These are phyloP conservation scores for Xylariaceae sp. DNA, from an alignment of 2,329 filamentous ascomycete species.

Conservation along the genomic window DNA sequence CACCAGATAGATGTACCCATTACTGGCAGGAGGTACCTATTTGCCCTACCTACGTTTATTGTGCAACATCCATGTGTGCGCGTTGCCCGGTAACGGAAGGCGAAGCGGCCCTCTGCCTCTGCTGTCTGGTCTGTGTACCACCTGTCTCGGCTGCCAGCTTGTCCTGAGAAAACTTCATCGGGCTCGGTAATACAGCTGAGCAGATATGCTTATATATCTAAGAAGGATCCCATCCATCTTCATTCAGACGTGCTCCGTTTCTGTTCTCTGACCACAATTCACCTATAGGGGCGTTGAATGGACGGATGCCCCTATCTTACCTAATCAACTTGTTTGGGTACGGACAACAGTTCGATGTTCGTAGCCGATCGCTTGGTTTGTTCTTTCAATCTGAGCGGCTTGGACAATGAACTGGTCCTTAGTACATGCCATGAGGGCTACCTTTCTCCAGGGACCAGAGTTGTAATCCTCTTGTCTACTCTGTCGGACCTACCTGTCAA, in stretches of 20 bases:
- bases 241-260: background rate
- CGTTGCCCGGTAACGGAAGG: conserved; percentile 2
- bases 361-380: background rate
- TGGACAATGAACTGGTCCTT: too few species aligned
- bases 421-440: too few species aligned
- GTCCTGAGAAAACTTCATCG: background rate
- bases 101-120: conserved; percentile 8
- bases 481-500: too few species aligned
- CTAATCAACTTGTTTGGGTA: background rate
- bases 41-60: background rate
- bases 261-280: background rate
- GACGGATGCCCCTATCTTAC: background rate
- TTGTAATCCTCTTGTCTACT: too few species aligned
- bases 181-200: background rate
- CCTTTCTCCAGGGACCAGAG: too few species aligned
- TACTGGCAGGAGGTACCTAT: too few species aligned
- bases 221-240: background rate
- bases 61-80: conserved; percentile 9
- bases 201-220: background rate
- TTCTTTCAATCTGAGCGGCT: too few species aligned
- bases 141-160: conserved; percentile 17
- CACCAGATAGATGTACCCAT: too few species aligned
- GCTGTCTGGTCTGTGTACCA: background rate
- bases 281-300: background rate
- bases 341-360: background rate